Evolutionary conservation across 2,329 filamentous ascomycete genomes (phyloP).

Genomic region (Lachnellula cervina): DNA sequence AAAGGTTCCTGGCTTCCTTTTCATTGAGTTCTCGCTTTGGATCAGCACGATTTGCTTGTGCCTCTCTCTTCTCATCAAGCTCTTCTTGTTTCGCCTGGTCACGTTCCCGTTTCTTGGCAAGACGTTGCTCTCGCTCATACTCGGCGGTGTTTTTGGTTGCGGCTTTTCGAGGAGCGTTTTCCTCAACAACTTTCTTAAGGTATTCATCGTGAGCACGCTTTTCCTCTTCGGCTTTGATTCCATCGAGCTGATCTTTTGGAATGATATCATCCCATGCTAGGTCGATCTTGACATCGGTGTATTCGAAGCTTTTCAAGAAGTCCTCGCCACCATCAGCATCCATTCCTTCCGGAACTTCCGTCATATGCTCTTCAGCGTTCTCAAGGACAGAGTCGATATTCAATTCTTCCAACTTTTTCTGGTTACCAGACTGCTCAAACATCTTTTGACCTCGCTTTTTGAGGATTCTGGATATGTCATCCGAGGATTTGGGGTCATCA

Average conservation of each 20-base stretch:
- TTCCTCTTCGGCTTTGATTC: slow-evolving; percentile 85
- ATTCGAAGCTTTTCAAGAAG: slow-evolving; percentile 84
- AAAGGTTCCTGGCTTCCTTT: slow-evolving; percentile 88
- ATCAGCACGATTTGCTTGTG: slow-evolving; percentile 70
- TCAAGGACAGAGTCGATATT: slow-evolving; percentile 97
- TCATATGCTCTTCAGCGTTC: slow-evolving; percentile 95
- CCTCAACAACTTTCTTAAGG: slow-evolving; percentile 74
- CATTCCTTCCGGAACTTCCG: slow-evolving; percentile 89
- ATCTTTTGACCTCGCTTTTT: slow-evolving; percentile 99
- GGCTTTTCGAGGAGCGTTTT: slow-evolving; percentile 76
- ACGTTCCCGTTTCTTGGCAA: slow-evolving; percentile 61
- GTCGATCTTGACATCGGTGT: slow-evolving; percentile 96
- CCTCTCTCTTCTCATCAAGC: slow-evolving; percentile 58
- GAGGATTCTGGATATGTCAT: slow-evolving; percentile 93
- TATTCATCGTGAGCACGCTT: slow-evolving; percentile 78
- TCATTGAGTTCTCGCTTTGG: slow-evolving; percentile 86
- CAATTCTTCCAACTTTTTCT: slow-evolving; percentile 91
- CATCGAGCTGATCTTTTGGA: slow-evolving; percentile 84
- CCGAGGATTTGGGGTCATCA: slow-evolving; percentile 81
- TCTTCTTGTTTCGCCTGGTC: slow-evolving; percentile 67
- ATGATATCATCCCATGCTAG: slow-evolving; percentile 99
- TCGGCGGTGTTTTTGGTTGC: slow-evolving; percentile 52
- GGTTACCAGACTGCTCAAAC: slow-evolving; percentile 96
- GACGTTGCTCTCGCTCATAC: slow-evolving; percentile 58
- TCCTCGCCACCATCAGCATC: slow-evolving; percentile 95